These are phyloP conservation scores for Echium plantagineum DNA, from an alignment of 257 asterid genomes.

Conservation along the genomic window DNA sequence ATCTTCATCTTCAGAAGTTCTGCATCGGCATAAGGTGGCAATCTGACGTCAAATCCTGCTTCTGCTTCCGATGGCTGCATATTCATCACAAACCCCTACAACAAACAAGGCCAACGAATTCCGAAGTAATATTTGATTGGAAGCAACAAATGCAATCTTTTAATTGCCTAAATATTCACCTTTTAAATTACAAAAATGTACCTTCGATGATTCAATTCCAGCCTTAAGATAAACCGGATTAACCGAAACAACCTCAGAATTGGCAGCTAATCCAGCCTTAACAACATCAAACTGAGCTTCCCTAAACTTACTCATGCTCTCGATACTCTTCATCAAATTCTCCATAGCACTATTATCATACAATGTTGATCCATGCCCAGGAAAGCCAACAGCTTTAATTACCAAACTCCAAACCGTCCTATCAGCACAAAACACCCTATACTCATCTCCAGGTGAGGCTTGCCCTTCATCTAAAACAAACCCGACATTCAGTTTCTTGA, in stretches of 20 bases:
- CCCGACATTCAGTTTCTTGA: slow-evolving; percentile 55
- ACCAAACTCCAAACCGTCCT: slow-evolving; percentile 79
- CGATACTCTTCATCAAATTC: slow-evolving; percentile 78
- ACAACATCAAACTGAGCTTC: slow-evolving; percentile 61
- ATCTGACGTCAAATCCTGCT: slow-evolving; percentile 83
- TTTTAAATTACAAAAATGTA: too few relatives aligned
- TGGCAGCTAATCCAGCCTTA: slow-evolving; percentile 58
- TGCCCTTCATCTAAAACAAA: slow-evolving; percentile 93
- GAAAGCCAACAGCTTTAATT: slow-evolving; percentile 56
- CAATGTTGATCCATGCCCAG: slow-evolving; percentile 87
- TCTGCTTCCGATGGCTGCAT: slow-evolving; percentile 94
- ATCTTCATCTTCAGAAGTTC: slow-evolving; percentile 58
- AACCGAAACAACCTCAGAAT: slow-evolving; percentile 76
- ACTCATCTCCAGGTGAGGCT: slow-evolving; percentile 66
- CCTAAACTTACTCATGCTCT: slow-evolving; percentile 68
- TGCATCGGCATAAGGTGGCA: slow-evolving; percentile 74
- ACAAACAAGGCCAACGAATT: too few relatives aligned
- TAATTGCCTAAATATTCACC: too few relatives aligned
- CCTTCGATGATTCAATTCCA: slow-evolving; percentile 43
- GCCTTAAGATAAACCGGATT: slow-evolving; percentile 80
- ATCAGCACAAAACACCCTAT: slow-evolving; percentile 79
- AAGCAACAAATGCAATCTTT: too few relatives aligned
- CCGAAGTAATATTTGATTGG: background rate
- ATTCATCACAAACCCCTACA: slow-evolving; percentile 81
- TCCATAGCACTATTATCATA: slow-evolving; percentile 72